These are phyloP conservation scores for Citrus medica DNA, from an alignment of 345 rosid genomes.

Conservation along the genomic window DNA sequence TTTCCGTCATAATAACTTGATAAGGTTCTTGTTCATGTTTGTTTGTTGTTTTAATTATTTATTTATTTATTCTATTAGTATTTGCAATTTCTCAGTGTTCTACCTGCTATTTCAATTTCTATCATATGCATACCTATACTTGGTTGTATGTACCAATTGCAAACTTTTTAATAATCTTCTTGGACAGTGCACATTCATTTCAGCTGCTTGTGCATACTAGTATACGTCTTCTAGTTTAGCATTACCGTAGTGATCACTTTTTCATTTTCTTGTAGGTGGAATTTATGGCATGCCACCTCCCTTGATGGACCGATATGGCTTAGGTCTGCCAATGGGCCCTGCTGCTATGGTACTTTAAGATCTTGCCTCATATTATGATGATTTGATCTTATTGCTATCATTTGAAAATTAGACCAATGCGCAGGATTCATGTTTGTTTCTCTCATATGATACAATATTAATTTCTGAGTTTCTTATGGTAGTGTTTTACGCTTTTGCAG, in stretches of 20 bases:
- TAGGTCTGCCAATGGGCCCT: conserved; percentile 83
- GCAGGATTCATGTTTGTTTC: neutral
- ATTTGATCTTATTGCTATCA: conserved; percentile 9
- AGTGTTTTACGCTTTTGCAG: neutral
- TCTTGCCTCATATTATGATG: conserved; percentile 1
- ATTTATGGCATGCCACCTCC: conserved; percentile 84
- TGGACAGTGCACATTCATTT: neutral
- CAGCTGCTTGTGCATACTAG: neutral
- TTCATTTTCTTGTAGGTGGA: conserved; percentile 43
- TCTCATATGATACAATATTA: neutral
- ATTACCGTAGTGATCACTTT: neutral
- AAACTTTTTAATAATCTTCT: neutral
- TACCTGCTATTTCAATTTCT: neutral
- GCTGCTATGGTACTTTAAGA: conserved; percentile 66
- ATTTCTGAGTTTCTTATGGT: neutral
- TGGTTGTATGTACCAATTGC: neutral
- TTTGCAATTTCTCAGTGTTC: neutral
- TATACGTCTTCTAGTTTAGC: neutral
- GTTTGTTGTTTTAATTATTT: neutral
- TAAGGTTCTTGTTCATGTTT: neutral
- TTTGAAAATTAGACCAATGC: neutral
- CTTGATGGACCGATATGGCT: conserved; percentile 83
- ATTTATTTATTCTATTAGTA: neutral
- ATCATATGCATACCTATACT: neutral
- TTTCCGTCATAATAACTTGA: neutral